Conservation (phyloP, 495 filamentous ascomycete species). For the Rusavskia elegans region DNA sequence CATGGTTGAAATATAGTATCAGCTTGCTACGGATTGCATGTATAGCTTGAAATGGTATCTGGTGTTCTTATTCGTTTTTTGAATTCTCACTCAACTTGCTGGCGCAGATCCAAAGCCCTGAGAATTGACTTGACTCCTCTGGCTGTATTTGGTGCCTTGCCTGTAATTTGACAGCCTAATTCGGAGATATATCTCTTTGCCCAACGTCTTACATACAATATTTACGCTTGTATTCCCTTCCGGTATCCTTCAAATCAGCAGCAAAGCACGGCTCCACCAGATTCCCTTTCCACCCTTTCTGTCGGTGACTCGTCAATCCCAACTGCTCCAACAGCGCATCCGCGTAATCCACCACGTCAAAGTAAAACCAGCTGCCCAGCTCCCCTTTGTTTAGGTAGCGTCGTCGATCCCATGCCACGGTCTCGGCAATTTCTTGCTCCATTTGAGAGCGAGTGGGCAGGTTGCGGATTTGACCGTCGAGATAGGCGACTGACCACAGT, state of each 20-base stretch:
- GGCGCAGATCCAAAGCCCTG: too few species aligned
- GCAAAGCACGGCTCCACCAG: conserved; percentile 15
- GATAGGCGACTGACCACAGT: conserved; percentile 25
- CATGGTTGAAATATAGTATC: too few species aligned
- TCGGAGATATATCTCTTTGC: too few species aligned
- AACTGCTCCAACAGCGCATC: conserved; percentile 20
- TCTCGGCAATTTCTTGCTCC: conserved; percentile 21
- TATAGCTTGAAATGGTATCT: too few species aligned
- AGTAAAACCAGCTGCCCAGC: conserved; percentile 23
- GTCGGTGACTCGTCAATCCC: conserved; percentile 18
- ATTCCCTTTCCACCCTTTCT: conserved; percentile 16
- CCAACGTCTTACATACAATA: too few species aligned
- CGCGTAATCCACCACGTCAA: conserved; percentile 22
- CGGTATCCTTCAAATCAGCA: conserved; percentile 13
- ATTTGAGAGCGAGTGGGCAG: conserved; percentile 13
- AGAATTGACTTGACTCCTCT: too few species aligned
- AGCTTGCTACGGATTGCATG: too few species aligned
- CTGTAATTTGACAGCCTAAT: too few species aligned
- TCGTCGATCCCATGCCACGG: conserved; percentile 23
- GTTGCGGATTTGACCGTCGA: conserved; percentile 19
- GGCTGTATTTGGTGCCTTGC: too few species aligned
- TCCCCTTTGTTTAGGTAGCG: conserved; percentile 24
- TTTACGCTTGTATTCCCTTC: conserved; percentile 15
- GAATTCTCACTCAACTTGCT: too few species aligned
- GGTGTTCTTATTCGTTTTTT: too few species aligned